Evolutionary conservation across 495 filamentous ascomycete species (phyloP).

Genomic region (Neohortaea acidophila): DNA sequence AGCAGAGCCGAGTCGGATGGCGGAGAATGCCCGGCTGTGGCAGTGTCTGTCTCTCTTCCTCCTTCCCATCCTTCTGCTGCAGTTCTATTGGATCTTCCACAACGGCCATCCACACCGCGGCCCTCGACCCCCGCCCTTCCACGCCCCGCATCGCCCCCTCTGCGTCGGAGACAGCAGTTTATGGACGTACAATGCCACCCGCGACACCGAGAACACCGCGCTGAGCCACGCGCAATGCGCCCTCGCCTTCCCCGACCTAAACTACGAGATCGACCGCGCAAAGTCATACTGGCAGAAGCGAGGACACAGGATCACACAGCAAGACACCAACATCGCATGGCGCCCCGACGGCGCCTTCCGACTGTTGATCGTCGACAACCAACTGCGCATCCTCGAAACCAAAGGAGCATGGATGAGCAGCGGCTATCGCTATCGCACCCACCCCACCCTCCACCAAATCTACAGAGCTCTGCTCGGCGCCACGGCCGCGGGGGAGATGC

Average conservation of each 20-base stretch:
- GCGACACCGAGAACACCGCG: conserved; percentile 8
- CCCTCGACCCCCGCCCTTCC: background rate
- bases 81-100: conserved; percentile 2
- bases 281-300: background rate
- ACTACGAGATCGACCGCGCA: conserved; percentile 14
- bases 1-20: too few species aligned
- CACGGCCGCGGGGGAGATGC: conserved; percentile 1
- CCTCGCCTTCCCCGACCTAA: conserved; percentile 12
- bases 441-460: conserved; percentile 26
- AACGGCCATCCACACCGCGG: background rate
- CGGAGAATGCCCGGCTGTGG: too few species aligned
- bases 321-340: conserved; percentile 1
- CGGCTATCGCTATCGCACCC: conserved; percentile 32
- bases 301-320: background rate
- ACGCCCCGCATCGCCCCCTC: background rate
- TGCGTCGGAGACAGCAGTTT: too few species aligned
- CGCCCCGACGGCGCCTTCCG: conserved; percentile 1
- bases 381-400: conserved; percentile 12
- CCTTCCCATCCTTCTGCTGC: background rate
- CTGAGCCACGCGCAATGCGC: conserved; percentile 11
- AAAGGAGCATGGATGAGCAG: conserved; percentile 10
- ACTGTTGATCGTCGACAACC: conserved; percentile 23
- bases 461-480: conserved; percentile 35
- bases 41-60: background rate
- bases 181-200: conserved; percentile 7